A percentile compares a stretch with the other conserved stretches of the same genome.
phyloP scores from a whole-genome alignment of 2,329 filamentous ascomycete genomes.

The Zasmidium angulare region DNA sequence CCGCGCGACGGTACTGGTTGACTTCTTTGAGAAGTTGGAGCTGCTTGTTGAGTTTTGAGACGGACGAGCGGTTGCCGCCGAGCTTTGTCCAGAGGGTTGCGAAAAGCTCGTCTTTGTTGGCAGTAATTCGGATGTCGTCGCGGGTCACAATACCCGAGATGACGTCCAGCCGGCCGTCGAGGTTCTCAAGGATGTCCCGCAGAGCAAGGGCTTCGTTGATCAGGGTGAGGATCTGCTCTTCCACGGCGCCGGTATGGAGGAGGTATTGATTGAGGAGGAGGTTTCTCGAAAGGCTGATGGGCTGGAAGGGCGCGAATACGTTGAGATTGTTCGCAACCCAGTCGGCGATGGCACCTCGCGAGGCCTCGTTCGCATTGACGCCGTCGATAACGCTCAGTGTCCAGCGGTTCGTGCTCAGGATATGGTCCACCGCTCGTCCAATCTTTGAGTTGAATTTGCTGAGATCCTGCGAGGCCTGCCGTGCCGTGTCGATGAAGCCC shows the following conservation, averaged over 20 bases:
- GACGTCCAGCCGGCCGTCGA: conserved; percentile 67
- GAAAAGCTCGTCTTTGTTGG: conserved; percentile 64
- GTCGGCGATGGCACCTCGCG: conserved; percentile 39
- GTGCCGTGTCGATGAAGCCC: conserved; percentile 69
- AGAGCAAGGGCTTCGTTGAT: conserved; percentile 71
- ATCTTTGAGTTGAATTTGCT: conserved; percentile 76
- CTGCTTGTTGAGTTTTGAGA: conserved; percentile 63
- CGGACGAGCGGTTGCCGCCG: conserved; percentile 63
- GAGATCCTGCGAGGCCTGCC: conserved; percentile 64
- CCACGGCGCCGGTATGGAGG: conserved; percentile 67
- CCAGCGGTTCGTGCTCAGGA: conserved; percentile 74
- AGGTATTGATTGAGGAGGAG: conserved; percentile 72
- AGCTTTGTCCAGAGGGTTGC: conserved; percentile 72
- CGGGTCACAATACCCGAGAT: conserved; percentile 69
- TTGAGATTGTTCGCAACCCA: conserved; percentile 47
- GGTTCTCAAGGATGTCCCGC: conserved; percentile 62
- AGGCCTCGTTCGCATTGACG: conserved; percentile 48
- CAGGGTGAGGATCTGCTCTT: conserved; percentile 66
- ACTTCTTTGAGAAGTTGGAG: conserved; percentile 65
- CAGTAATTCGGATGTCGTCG: conserved; percentile 60
- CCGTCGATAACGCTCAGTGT: conserved; percentile 68
- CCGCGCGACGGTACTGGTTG: conserved; percentile 63
- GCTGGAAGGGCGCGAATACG: conserved; percentile 61
- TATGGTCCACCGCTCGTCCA: conserved; percentile 69
- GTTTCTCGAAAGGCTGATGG: conserved; percentile 59